phyloP scores from a whole-genome alignment of 2,329 filamentous ascomycete species.

The Aspergillus sp. region DNA sequence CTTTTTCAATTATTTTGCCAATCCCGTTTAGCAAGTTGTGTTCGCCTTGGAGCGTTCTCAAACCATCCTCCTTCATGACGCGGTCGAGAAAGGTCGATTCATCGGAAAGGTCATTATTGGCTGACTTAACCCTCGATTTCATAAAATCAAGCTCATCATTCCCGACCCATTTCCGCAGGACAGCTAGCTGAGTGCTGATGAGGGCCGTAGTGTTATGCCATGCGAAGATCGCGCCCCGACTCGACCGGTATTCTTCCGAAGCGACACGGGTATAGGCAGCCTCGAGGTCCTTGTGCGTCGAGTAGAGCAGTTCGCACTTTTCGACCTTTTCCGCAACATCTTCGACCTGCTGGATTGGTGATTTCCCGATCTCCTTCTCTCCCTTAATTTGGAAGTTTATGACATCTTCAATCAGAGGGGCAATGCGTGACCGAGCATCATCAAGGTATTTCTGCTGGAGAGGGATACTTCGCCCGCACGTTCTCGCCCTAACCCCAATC shows the following conservation, averaged over 20 bases:
- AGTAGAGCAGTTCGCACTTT: constrained; percentile 75
- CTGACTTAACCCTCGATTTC: constrained; percentile 60
- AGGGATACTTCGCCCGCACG: constrained; percentile 72
- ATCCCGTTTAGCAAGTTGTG: constrained; percentile 79
- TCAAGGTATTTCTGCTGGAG: constrained; percentile 83
- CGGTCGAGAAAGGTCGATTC: constrained; percentile 91
- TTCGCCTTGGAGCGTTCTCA: constrained; percentile 77
- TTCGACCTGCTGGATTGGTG: constrained; percentile 76
- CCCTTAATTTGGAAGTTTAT: constrained; percentile 91
- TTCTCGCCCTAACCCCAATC: constrained; percentile 75
- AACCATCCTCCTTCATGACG: constrained; percentile 87
- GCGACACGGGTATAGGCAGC: constrained; percentile 65
- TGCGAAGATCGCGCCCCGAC: constrained; percentile 78
- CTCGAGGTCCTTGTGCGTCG: constrained; percentile 66
- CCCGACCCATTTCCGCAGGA: constrained; percentile 92
- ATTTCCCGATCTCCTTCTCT: constrained; percentile 81
- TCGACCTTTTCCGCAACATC: constrained; percentile 87
- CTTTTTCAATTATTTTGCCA: constrained; percentile 80
- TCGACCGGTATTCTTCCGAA: constrained; percentile 67
- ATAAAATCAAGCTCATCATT: constrained; percentile 91
- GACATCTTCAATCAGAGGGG: constrained; percentile 72
- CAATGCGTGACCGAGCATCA: constrained; percentile 65
- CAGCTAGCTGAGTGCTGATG: constrained; percentile 87
- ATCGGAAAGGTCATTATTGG: constrained; percentile 65
- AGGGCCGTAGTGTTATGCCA: constrained; percentile 97